A percentile compares a stretch with the other conserved stretches of the same genome.
These are phyloP conservation scores for Boletus semigastroideus DNA, from an alignment of 1,284 basidiomycete species.

Conservation along the genomic window DNA sequence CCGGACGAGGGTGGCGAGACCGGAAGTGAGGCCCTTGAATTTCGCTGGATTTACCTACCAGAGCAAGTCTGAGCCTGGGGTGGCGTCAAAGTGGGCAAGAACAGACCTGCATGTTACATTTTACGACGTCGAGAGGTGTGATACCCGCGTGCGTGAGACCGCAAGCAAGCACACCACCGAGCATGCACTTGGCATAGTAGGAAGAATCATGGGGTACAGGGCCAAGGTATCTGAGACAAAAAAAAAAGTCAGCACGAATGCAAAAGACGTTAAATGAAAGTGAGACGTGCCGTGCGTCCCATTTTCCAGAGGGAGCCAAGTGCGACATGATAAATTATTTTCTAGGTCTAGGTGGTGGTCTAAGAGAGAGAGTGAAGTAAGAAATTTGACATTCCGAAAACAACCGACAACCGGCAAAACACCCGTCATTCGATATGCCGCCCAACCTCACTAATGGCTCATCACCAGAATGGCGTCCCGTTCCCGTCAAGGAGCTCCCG, in stretches of 20 bases:
- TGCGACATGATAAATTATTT: slow-evolving; percentile 25
- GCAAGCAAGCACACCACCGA: slow-evolving; percentile 92
- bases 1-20: slow-evolving; percentile 74
- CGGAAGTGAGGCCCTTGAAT: slow-evolving; percentile 73
- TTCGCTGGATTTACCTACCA: slow-evolving; percentile 67
- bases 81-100: neutral
- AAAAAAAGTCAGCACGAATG: slow-evolving; percentile 35
- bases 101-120: slow-evolving; percentile 96
- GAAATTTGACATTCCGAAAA: neutral
- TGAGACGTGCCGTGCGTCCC: slow-evolving; percentile 62
- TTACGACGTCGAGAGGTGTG: slow-evolving; percentile 92
- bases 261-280: neutral
- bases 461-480: slow-evolving; percentile 21
- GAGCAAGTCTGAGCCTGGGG: neutral
- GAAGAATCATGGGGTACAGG: slow-evolving; percentile 71
- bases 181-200: slow-evolving; percentile 80
- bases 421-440: slow-evolving; percentile 8
- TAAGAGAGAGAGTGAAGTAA: neutral
- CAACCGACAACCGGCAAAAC: neutral
- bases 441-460: slow-evolving; percentile 10
- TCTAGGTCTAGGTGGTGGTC: neutral
- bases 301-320: slow-evolving; percentile 49
- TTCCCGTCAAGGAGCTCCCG: slow-evolving; percentile 1
- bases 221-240: slow-evolving; percentile 50
- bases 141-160: slow-evolving; percentile 93